Conservation (phyloP, 768 basidiomycete species). For the Cyathus striatus region DNA sequence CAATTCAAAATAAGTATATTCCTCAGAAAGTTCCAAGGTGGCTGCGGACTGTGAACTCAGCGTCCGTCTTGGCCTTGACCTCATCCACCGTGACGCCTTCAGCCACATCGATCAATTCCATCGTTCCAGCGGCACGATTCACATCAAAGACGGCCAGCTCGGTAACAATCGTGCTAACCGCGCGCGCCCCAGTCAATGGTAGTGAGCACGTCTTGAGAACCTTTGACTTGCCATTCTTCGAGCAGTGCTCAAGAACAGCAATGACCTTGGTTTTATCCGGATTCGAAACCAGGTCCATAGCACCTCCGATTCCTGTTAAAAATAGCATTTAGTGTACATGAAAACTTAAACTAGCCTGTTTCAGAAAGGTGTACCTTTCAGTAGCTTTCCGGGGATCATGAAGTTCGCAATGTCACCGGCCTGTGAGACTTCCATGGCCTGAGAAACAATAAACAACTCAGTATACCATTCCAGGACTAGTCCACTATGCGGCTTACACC, state of each 20-base stretch:
- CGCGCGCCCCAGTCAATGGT: slow-evolving; percentile 83
- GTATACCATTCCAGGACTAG: background rate
- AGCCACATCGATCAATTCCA: slow-evolving; percentile 80
- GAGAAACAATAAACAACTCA: slow-evolving; percentile 3
- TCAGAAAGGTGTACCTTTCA: slow-evolving; percentile 50
- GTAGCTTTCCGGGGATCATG: slow-evolving; percentile 95
- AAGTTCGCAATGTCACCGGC: slow-evolving; percentile 95
- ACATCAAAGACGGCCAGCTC: slow-evolving; percentile 91
- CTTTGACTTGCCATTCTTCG: slow-evolving; percentile 88
- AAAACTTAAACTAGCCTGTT: slow-evolving; percentile 3
- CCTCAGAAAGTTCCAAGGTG: slow-evolving; percentile 43
- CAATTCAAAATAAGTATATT: background rate
- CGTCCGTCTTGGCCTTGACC: slow-evolving; percentile 82
- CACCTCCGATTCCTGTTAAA: slow-evolving; percentile 82
- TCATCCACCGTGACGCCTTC: slow-evolving; percentile 81
- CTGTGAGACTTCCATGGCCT: slow-evolving; percentile 95
- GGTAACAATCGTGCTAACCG: slow-evolving; percentile 89
- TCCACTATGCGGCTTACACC: slow-evolving; percentile 52
- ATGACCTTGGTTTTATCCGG: slow-evolving; percentile 94
- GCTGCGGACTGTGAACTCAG: slow-evolving; percentile 63
- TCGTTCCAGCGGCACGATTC: slow-evolving; percentile 64
- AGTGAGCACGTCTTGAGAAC: slow-evolving; percentile 77
- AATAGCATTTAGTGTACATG: background rate
- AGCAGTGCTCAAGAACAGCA: slow-evolving; percentile 84
- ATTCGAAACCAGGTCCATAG: slow-evolving; percentile 95